Conservation (phyloP, 495 filamentous ascomycete species). For the Tetracladium setigerum region DNA sequence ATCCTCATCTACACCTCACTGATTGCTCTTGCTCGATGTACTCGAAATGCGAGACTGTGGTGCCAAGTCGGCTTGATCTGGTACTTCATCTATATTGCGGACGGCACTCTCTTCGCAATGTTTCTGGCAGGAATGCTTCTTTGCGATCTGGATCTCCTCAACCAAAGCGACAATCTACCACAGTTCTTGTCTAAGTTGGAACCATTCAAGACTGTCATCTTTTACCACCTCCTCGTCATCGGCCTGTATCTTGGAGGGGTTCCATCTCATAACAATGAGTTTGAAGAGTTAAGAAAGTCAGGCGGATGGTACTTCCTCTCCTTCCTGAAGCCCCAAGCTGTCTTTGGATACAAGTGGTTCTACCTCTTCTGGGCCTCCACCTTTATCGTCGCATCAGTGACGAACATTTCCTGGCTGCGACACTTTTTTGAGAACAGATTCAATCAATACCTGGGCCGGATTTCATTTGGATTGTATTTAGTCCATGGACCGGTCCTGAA, state of each 20-base stretch:
- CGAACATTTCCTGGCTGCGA: conserved; percentile 42
- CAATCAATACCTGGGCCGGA: conserved; percentile 54
- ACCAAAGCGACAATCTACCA: conserved; percentile 32
- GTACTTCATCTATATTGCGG: conserved; percentile 49
- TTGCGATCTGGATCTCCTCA: conserved; percentile 40
- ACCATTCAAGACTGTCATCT: conserved; percentile 35
- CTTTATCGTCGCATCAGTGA: conserved; percentile 46
- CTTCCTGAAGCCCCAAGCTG: conserved; percentile 41
- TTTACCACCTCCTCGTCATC: conserved; percentile 34
- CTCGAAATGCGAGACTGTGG: conserved; percentile 34
- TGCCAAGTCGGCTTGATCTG: conserved; percentile 36
- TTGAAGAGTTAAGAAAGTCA: conserved; percentile 27
- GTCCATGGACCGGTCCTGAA: conserved; percentile 49
- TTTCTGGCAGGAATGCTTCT: conserved; percentile 41
- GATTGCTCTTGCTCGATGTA: conserved; percentile 46
- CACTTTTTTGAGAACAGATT: conserved; percentile 45
- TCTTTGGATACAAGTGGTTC: conserved; percentile 49
- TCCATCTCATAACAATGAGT: conserved; percentile 29
- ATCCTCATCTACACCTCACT: conserved; percentile 56
- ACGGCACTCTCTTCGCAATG: conserved; percentile 35
- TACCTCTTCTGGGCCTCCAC: conserved; percentile 42
- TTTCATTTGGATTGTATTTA: conserved; percentile 49
- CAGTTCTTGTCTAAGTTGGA: conserved; percentile 26
- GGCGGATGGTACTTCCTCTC: conserved; percentile 39
- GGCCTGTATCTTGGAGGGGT: conserved; percentile 38